Percentiles rank a stretch among this genome's conserved stretches.
These are phyloP conservation scores for Lodderomyces jiufengensis DNA, from an alignment of 1,139 yeast species.

Conservation along the genomic window DNA sequence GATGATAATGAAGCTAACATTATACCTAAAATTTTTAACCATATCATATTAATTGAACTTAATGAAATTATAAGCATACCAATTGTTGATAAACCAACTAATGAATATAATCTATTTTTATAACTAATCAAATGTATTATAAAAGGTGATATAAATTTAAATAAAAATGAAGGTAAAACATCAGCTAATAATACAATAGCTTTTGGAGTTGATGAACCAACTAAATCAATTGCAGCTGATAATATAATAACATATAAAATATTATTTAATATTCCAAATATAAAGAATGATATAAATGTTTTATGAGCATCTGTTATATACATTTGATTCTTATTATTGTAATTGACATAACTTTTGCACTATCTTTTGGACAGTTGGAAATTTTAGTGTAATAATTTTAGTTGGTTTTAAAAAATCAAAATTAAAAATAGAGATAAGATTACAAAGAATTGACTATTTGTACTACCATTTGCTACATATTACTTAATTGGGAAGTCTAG, in stretches of 20 bases:
- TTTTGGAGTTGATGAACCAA: constrained; percentile 80
- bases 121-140: constrained; percentile 68
- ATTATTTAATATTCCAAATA: constrained; percentile 84
- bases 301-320: constrained; percentile 5
- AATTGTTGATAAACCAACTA: constrained; percentile 57
- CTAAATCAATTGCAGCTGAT: constrained; percentile 89
- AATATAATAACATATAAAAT: constrained; percentile 86
- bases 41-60: constrained; percentile 22
- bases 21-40: constrained; percentile 61
- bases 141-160: constrained; percentile 77
- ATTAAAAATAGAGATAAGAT: no score
- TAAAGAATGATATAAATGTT: constrained; percentile 62
- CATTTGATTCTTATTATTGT: background rate
- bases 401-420: no score
- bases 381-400: no score
- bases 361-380: background rate
- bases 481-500: no score
- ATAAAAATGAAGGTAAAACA: constrained; percentile 72
- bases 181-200: constrained; percentile 84
- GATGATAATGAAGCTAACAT: constrained; percentile 77
- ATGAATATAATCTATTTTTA: constrained; percentile 43
- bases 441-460: no score
- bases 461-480: no score
- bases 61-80: constrained; percentile 78
- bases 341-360: background rate